Evolutionary conservation across 352 stramenopile genomes (phyloP).

Genomic region (Pythium insidiosum): DNA sequence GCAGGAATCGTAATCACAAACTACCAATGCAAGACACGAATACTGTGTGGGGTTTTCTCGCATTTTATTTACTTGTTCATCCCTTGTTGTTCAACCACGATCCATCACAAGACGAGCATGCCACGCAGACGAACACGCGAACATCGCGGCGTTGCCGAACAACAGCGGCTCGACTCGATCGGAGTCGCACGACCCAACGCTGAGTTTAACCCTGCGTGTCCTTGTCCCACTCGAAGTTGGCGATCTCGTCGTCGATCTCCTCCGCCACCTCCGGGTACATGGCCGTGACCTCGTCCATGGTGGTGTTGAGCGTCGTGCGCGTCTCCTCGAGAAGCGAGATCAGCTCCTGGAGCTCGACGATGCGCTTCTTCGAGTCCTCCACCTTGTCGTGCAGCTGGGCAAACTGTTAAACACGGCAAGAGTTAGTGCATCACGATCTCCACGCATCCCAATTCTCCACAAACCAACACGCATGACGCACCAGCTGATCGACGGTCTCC

Average conservation of each 20-base stretch:
- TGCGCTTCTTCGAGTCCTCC: conserved; percentile 77
- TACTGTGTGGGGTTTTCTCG: too few relatives aligned
- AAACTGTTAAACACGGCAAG: too few relatives aligned
- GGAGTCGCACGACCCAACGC: too few relatives aligned
- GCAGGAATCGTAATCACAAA: too few relatives aligned
- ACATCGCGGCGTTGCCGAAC: too few relatives aligned
- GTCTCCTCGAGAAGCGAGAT: conserved; percentile 80
- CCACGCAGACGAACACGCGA: too few relatives aligned
- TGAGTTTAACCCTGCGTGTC: conserved; percentile 74
- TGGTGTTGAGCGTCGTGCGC: conserved; percentile 75
- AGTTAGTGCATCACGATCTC: too few relatives aligned
- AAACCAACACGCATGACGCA: conserved; percentile 13
- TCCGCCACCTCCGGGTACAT: conserved; percentile 83
- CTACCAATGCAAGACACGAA: too few relatives aligned
- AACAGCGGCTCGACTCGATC: too few relatives aligned
- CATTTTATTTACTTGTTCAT: too few relatives aligned
- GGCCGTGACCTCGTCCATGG: conserved; percentile 77
- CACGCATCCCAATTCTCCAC: conserved; percentile 3
- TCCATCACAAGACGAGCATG: too few relatives aligned
- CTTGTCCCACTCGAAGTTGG: conserved; percentile 87
- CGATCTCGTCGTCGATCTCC: conserved; percentile 86
- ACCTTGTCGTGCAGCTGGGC: conserved; percentile 75
- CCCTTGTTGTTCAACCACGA: too few relatives aligned
- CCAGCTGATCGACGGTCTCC: conserved; percentile 65
- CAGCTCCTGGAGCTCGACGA: conserved; percentile 80